These are phyloP conservation scores for Osmanthus fragrans DNA, from an alignment of 257 asterid species.

Conservation along the genomic window DNA sequence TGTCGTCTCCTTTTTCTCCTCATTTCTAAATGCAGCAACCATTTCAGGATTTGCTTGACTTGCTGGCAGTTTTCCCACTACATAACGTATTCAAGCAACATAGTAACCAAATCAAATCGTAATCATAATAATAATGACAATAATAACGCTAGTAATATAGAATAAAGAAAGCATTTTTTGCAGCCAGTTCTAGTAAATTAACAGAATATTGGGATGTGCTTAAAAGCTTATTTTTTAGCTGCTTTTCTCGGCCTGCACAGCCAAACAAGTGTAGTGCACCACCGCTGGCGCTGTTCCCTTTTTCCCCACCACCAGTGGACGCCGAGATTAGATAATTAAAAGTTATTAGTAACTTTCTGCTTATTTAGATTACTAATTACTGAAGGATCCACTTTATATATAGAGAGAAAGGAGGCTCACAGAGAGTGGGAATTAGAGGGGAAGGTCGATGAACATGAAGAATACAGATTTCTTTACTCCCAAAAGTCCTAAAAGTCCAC, in stretches of 20 bases:
- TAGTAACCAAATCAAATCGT: neutral
- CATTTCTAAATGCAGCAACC: constrained; percentile 57
- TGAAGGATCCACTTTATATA: too few species aligned
- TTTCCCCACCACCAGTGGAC: too few species aligned
- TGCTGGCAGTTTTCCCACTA: constrained; percentile 88
- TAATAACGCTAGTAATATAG: neutral
- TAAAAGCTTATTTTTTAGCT: too few species aligned
- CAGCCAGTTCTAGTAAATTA: neutral
- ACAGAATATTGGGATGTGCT: neutral
- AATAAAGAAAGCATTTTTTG: neutral
- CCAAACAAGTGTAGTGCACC: too few species aligned
- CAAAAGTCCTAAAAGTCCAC: constrained; percentile 58
- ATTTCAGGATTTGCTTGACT: constrained; percentile 65
- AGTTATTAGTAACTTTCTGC: too few species aligned
- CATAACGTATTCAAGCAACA: constrained; percentile 28
- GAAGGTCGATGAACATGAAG: constrained; percentile 85
- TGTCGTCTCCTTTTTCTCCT: constrained; percentile 54
- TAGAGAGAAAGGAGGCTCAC: constrained; percentile 37
- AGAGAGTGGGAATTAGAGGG: constrained; percentile 66
- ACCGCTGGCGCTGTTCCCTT: too few species aligned
- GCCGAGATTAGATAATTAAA: too few species aligned
- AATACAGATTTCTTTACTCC: constrained; percentile 54
- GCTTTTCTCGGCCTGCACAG: too few species aligned
- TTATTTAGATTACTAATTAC: too few species aligned
- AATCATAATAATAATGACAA: neutral